Evolutionary conservation across 306 rosid genomes (phyloP), one percentile per base, ranked within the genome.

Genomic region (Carpinus fangiana): DNA sequence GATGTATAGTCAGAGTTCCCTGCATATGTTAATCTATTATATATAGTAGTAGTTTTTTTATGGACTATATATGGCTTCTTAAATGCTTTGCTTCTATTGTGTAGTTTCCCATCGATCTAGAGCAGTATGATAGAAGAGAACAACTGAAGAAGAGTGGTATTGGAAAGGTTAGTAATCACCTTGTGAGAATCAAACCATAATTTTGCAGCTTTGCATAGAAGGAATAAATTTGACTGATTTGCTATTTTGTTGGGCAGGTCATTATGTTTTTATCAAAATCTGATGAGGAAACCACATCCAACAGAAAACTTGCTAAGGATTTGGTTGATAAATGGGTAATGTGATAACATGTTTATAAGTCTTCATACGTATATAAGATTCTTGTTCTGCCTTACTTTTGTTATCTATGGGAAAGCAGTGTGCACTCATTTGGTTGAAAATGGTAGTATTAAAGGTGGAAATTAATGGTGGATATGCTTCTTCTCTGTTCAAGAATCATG

Each of bases 121-220:
- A 90, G 81, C 97, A 92, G 74, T 88, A 83, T 82, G 98, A 94
- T 81, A 89, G 98, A 89, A 90, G 87, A 83, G 97, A 92, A 59
- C 97, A 94, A 81, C 89, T 94, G 92, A 94, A 92, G 90, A 88
- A 77, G 87, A 94, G 98, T 87, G 98, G 98, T 67, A 94, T 94
- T 72, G 98, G 98, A 75, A 94, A 92, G 96, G 98, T 93, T 79
- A 60, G 85, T 79, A 59, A 73, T 70, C 47, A 8, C 6, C 70
- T 75, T 52, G 41, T 3, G 6, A 48, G 73, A 46, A n/a, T 31
- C 9, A 46, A 53, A 55, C 57, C 16, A n/a, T 7, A 21, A 41
- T 38, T 28, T 46, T 77, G 56, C 23, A 43, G 52, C 28, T n/a
- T 76, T n/a, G 65, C 31, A 43, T 69, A 8, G 75, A 81, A 60